Evolutionary conservation across 2,329 filamentous ascomycete genomes (phyloP).

Genomic region (Xylariaceae sp.): DNA sequence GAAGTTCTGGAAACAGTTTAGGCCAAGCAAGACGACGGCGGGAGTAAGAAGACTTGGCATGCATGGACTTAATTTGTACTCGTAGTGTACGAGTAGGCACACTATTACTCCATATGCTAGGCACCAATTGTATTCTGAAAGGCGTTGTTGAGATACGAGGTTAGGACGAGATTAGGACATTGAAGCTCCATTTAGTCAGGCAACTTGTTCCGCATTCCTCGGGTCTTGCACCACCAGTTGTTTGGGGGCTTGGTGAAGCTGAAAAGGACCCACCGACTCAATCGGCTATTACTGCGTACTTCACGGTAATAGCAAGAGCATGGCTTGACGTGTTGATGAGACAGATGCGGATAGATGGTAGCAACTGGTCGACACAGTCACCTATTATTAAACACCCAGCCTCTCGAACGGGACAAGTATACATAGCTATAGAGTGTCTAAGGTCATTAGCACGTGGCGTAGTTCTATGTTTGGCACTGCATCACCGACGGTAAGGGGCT

Average conservation of each 20-base stretch:
- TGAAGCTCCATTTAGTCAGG: neutral
- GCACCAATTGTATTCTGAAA: neutral
- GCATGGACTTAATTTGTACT: slow-evolving; percentile 11
- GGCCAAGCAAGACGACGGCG: slow-evolving; percentile 7
- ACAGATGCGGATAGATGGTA: too few species aligned
- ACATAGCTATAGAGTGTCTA: too few species aligned
- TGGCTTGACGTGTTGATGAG: too few species aligned
- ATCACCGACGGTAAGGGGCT: neutral
- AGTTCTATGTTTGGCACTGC: neutral
- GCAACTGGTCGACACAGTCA: too few species aligned
- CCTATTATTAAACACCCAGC: too few species aligned
- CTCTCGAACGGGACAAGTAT: too few species aligned
- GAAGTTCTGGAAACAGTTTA: slow-evolving; percentile 9
- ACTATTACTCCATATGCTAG: neutral
- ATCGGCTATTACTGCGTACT: too few species aligned
- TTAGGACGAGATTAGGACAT: neutral
- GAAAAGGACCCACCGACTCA: too few species aligned
- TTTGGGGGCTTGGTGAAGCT: too few species aligned
- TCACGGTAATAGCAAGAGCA: too few species aligned
- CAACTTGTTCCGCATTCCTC: too few species aligned
- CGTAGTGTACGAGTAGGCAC: neutral
- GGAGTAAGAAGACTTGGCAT: slow-evolving; percentile 12
- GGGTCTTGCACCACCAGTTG: too few species aligned
- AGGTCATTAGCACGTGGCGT: neutral
- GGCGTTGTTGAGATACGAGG: neutral